Conservation (phyloP, 1,284 basidiomycete species). For the Serendipita sp. region DNA sequence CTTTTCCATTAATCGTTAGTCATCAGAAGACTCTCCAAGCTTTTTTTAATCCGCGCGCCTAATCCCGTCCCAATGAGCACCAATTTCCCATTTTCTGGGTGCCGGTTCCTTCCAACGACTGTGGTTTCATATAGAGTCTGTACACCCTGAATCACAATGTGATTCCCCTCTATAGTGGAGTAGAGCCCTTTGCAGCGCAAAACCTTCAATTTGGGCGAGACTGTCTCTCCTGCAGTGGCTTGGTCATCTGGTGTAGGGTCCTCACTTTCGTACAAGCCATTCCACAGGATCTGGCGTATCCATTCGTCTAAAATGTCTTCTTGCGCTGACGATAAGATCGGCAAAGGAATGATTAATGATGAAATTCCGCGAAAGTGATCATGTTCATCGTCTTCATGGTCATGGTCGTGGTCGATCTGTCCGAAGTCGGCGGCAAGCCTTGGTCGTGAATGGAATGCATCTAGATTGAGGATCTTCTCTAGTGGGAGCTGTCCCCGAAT, state of each 20-base stretch:
- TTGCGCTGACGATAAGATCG: conserved; percentile 33
- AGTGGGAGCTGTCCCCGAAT: conserved; percentile 56
- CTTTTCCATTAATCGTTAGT: background rate
- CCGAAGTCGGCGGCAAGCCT: conserved; percentile 18
- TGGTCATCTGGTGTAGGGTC: background rate
- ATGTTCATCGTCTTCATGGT: conserved; percentile 29
- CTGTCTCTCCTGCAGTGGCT: conserved; percentile 14
- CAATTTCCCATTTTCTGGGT: conserved; percentile 43
- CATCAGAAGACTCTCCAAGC: conserved; percentile 1
- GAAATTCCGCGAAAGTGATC: conserved; percentile 60
- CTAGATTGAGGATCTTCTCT: conserved; percentile 58
- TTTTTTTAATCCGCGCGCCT: conserved; percentile 13
- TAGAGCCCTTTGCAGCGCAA: conserved; percentile 78
- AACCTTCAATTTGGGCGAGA: conserved; percentile 33
- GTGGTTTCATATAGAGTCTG: conserved; percentile 71
- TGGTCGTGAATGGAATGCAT: conserved; percentile 45
- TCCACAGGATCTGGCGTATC: conserved; percentile 72
- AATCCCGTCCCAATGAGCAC: conserved; percentile 80
- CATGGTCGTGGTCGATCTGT: conserved; percentile 19
- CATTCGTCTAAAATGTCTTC: conserved; percentile 53
- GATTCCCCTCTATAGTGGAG: conserved; percentile 32
- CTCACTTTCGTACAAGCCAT: conserved; percentile 29
- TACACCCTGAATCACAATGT: conserved; percentile 74
- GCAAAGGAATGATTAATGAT: conserved; percentile 41
- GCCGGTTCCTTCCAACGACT: conserved; percentile 27